Evolutionary conservation across 192 early-diverging fungal species (phyloP), one percentile per base, ranked within the genome.

Genomic region (Anaeromyces robustus): DNA sequence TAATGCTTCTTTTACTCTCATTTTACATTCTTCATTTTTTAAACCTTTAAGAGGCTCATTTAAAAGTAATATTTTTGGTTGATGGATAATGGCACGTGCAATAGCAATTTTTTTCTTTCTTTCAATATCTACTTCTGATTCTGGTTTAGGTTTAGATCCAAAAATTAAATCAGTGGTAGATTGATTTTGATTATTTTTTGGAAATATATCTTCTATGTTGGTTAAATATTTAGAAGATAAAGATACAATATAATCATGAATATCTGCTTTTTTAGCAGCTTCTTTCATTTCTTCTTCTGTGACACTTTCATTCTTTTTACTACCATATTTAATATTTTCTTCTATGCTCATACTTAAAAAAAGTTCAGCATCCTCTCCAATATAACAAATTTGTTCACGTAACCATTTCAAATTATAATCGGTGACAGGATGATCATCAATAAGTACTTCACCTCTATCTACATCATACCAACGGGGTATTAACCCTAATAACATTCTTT

Each of bases 31-130:
- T 34, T 87, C 87, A 81, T 32, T 32, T 32, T 94, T 92, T 77
- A 94, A 80, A 28, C 92, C 92, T 26, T 89, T 89, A 11, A 92
- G 93, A 34, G 93, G 92, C 79, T 94, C 1, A 16, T 9, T 16
- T 30, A 30, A 18, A 9, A 78, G 31, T 30, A 9, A 32, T 32
- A 32, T 32, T 32, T 32, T 32, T 32, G 32, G 32, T 32, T 32
- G 32, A 32, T 32, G 32, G 11, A 32, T 32, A 30, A 78, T 78
- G 18, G 17, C 12, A 31, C 14, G 17, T 9, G 78, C 68, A 29
- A 94, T 94, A 11, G 93, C 94, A 80, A 98, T 89, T 29, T 96
- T 90, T 77, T 94, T 91, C 81, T 94, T 94, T 83, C 92, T 92
- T 29, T 92, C 92, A 77, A 91, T 92, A 78, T 32, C 32, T 11